Evolutionary conservation across 2,329 filamentous ascomycete species (phyloP), one percentile per base, ranked within the genome.

Genomic region (Cytospora leucostoma): DNA sequence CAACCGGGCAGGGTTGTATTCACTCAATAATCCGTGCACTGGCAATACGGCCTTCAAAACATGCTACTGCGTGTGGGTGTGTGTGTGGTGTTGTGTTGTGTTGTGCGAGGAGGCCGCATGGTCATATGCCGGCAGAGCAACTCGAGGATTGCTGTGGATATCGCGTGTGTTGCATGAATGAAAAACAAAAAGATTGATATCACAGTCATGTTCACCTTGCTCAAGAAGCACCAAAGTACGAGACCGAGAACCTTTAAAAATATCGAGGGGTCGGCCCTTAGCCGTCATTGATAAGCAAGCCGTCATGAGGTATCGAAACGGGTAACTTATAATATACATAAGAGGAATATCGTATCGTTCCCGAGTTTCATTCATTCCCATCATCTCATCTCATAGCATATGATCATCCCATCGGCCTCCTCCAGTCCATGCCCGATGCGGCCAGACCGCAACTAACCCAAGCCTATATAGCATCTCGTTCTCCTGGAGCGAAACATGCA

Each of bases 371-470:
- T 44, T 44, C 5, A 8, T 56, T 10, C 15, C 59, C 59, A 51
- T 61, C 52, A 49, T 37, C 10, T 56, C 60, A 49, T 53, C 34
- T 65, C 63, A 27, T 53, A 44, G 38, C 60, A 33, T 59, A 27
- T 38, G 35, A 44, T 44, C 40, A 44, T 44, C 21, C 35, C 12
- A 54, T 15, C 51, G 13, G 35, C 2, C 32, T 34, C 37, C 19
- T n/a, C n/a, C n/a, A n/a, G 38, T 13, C 38, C 13, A 44, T 44
- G 38, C 51, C 37, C 54, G 50, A 37, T 32, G 37, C 44, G 27
- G 7, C 47, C 38, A 10, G 33, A 63, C n/a, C 15, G 40, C 21
- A 10, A 17, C 13, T 17, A 10, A 17, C 13, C 21, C 51, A 61
- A 52, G 34, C 33, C 50, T 27, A 47, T 51, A 21, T 49, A 21